Percentiles rank a stretch among this genome's conserved stretches.
These are phyloP conservation scores for Plasmodium billcollinsi DNA, from an alignment of 169 alveolate species.

Conservation along the genomic window DNA sequence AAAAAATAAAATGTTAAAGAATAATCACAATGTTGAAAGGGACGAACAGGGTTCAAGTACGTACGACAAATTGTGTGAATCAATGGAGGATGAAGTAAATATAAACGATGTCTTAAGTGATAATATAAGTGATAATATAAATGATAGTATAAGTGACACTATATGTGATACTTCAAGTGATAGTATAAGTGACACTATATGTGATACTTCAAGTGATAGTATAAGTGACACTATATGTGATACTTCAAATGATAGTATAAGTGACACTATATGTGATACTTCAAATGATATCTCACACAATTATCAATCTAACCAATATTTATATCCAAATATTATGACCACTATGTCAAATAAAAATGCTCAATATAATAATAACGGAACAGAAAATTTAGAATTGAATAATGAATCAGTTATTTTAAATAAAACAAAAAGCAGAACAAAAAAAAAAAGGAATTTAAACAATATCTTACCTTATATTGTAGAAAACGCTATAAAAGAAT, in stretches of 20 bases:
- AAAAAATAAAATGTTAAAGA: conserved; percentile 4
- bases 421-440: conserved; percentile 16
- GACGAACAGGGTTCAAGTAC: too few species aligned
- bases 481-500: conserved; percentile 61
- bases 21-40: neutral
- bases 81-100: neutral
- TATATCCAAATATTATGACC: neutral
- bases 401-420: neutral
- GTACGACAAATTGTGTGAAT: neutral
- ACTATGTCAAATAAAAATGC: neutral
- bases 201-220: neutral
- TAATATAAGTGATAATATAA: neutral
- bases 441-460: conserved; percentile 36
- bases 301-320: neutral
- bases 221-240: neutral
- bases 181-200: neutral
- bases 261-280: neutral
- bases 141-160: neutral
- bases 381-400: neutral
- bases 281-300: neutral
- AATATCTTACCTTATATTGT: conserved; percentile 39
- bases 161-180: too few species aligned
- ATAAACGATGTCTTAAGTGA: conserved; percentile 22
- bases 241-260: too few species aligned
- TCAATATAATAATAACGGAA: neutral